A percentile compares a stretch with the other conserved stretches of the same genome.
Evolutionary conservation across 2,329 filamentous ascomycete species (phyloP).

Genomic region (Claviceps purpurea): DNA sequence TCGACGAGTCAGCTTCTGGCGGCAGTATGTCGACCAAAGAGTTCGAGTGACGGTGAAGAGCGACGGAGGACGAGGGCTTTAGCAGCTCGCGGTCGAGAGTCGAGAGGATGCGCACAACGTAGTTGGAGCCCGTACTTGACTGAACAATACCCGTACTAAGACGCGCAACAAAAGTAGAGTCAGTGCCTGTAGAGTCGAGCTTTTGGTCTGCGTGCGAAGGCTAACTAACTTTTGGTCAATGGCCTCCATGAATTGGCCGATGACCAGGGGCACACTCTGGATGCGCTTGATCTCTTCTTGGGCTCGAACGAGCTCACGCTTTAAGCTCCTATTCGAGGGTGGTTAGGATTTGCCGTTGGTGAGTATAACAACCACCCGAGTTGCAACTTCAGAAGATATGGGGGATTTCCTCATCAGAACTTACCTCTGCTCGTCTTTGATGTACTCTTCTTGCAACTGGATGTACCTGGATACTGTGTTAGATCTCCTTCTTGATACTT

Average conservation of each 20-base stretch:
- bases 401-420: slow-evolving; percentile 2
- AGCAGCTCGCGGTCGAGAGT: slow-evolving; percentile 96
- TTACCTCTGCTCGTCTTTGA: slow-evolving; percentile 97
- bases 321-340: slow-evolving; percentile 56
- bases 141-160: slow-evolving; percentile 94
- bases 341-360: not conserved
- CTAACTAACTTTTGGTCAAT: slow-evolving; percentile 97
- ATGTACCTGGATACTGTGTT: slow-evolving; percentile 51
- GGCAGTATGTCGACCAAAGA: slow-evolving; percentile 96
- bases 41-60: slow-evolving; percentile 95
- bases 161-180: not conserved
- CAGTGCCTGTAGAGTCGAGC: not conserved
- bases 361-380: not conserved
- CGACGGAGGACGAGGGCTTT: slow-evolving; percentile 95
- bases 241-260: slow-evolving; percentile 99
- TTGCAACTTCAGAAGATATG: not conserved
- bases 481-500: slow-evolving; percentile 11
- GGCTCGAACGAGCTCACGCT: slow-evolving; percentile 89
- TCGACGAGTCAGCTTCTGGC: slow-evolving; percentile 96
- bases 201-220: not conserved
- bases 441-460: slow-evolving; percentile 97
- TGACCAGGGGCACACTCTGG: slow-evolving; percentile 93
- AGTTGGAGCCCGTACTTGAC: slow-evolving; percentile 96
- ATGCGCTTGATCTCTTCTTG: slow-evolving; percentile 99
- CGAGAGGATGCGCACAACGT: slow-evolving; percentile 94